Base-by-base conservation (phyloP, 2,329 filamentous ascomycete species). In the Penicillium verrucosum region DNA sequence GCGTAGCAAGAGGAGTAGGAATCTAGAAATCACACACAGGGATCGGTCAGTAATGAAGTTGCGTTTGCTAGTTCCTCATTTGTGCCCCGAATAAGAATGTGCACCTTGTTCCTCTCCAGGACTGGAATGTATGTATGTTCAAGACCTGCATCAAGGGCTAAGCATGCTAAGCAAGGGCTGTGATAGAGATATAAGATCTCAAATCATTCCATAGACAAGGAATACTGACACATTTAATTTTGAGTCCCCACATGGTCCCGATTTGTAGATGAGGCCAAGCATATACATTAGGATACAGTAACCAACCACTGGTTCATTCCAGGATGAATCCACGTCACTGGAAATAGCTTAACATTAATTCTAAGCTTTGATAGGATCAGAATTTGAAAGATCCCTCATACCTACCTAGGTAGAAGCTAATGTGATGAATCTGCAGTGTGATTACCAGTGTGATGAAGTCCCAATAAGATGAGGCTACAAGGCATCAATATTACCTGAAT, bases 101-200 rank as follows among this genome's bases (percentile, higher is more conserved):
- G 54, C 42, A 47, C 44, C 14, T 25, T 7, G 29, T n/a, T 40
- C 25, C 21, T 18, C n/a, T 29, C 16, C 41, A 48, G 27, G 14
- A 47, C 27, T 59, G 57, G 54, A 60, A 60, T 60, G 51, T 55
- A 21, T 27, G 16, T 48, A 30, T 30, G 47, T 44, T 37, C 43
- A 41, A 53, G 43, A 57, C 53, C 38, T 46, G 43, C 54, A 59
- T 61, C 51, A 51, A 58, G 58, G 55, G 34, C 25, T n/a, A 52
- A 52, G 44, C 40, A 60, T 53, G 47, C 21, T 37, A 52, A 54
- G 47, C 34, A 56, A 50, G 41, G 56, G 48, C 18, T 21, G n/a
- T 43, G 51, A 43, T 9, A 14, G 29, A 47, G 29, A 21, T 36
- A 37, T 34, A 27, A 54, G 34, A 60, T 36, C 40, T 34, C 21